phyloP scores from a whole-genome alignment of 495 filamentous ascomycete species.

The Penicillium bialowiezense region DNA sequence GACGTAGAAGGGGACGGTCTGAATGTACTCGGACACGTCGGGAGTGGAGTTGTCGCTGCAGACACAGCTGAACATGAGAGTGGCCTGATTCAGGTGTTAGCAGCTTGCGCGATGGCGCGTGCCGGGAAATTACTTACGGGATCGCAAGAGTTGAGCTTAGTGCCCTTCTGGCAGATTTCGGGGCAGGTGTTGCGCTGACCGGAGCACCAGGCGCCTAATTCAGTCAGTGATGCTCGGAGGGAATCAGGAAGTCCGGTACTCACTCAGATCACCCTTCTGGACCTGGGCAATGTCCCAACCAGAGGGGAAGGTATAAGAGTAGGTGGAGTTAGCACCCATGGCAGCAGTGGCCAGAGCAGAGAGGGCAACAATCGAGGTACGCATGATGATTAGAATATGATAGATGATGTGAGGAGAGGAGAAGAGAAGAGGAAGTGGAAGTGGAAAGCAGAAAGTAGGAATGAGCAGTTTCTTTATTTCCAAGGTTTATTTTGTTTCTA shows the following conservation, averaged over 20 bases:
- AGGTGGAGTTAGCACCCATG: conserved; percentile 22
- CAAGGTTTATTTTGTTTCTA: conserved; percentile 7
- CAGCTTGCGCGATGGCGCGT: background rate
- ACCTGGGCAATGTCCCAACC: conserved; percentile 39
- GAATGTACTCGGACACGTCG: conserved; percentile 48
- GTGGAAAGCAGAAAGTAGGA: too few relatives aligned
- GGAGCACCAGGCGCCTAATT: conserved; percentile 43
- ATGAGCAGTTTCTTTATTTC: conserved; percentile 11
- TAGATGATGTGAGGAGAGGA: conserved; percentile 4
- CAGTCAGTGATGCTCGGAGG: conserved; percentile 1
- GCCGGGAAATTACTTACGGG: conserved; percentile 30
- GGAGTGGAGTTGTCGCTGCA: conserved; percentile 52
- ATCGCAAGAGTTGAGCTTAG: conserved; percentile 41
- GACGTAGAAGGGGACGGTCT: conserved; percentile 57
- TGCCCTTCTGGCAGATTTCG: conserved; percentile 39
- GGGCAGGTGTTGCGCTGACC: conserved; percentile 48
- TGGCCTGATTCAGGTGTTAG: conserved; percentile 28
- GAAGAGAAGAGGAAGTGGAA: conserved; percentile 17
- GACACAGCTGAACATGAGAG: conserved; percentile 51
- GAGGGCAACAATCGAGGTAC: conserved; percentile 31
- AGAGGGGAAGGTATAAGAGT: conserved; percentile 35
- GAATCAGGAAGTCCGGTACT: conserved; percentile 4
- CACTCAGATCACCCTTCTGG: conserved; percentile 26
- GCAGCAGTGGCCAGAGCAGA: conserved; percentile 30
- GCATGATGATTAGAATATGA: conserved; percentile 33